These are phyloP conservation scores for Marsdenia floribunda DNA, from an alignment of 257 asterid genomes.

Conservation along the genomic window DNA sequence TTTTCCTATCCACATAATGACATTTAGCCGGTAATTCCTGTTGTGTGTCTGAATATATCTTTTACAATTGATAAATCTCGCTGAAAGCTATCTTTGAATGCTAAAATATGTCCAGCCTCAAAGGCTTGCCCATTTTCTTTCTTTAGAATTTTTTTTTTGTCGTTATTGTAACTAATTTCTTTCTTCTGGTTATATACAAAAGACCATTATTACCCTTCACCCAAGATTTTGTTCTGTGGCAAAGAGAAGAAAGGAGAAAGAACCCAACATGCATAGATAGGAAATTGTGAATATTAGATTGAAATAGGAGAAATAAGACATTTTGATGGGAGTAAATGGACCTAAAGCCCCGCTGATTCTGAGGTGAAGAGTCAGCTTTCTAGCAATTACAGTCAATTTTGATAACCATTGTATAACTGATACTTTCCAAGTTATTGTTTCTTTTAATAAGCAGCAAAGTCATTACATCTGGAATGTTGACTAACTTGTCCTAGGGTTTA, in stretches of 20 bases:
- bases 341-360: not conserved
- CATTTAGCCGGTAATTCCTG: no score
- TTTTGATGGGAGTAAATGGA: not conserved
- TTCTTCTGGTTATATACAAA: not conserved
- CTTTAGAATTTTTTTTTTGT: not conserved
- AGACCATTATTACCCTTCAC: not conserved
- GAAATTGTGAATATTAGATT: not conserved
- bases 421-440: not conserved
- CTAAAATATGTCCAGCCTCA: not conserved
- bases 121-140: not conserved
- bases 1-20: not conserved
- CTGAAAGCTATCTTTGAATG: not conserved
- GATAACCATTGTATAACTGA: not conserved
- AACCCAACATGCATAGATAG: not conserved
- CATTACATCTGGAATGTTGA: not conserved
- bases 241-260: not conserved
- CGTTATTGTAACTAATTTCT: not conserved
- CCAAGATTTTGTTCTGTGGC: not conserved
- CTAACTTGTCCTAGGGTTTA: not conserved
- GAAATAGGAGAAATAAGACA: not conserved
- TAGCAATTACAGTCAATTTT: not conserved
- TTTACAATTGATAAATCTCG: not conserved
- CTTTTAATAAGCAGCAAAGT: not conserved
- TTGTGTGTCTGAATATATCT: not conserved
- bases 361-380: not conserved